phyloP scores from a whole-genome alignment of 345 rosid genomes.

The Aquilaria sinensis region DNA sequence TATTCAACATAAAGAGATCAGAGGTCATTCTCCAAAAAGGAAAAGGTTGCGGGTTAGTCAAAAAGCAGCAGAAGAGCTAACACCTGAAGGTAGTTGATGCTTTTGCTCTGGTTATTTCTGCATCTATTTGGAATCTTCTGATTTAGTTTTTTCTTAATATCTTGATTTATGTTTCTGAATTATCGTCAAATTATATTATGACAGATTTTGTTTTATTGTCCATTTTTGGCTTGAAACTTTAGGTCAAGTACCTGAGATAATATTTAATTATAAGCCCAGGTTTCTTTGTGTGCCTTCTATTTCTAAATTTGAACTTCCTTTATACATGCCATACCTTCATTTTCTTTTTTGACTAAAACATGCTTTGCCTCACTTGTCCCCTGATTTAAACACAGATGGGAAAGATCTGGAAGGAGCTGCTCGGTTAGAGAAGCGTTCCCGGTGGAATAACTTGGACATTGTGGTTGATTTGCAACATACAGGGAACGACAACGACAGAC shows the following conservation, averaged over 20 bases:
- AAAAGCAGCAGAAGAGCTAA: constrained; percentile 29
- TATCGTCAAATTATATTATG: not conserved
- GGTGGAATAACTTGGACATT: constrained; percentile 38
- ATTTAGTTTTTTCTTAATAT: constrained; percentile 3
- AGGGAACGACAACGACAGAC: constrained; percentile 22
- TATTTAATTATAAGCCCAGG: too few species aligned
- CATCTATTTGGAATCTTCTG: not conserved
- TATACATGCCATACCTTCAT: constrained; percentile 10
- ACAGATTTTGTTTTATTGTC: too few species aligned
- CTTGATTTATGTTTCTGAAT: not conserved
- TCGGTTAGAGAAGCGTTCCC: constrained; percentile 27
- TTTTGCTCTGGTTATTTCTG: not conserved
- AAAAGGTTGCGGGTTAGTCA: constrained; percentile 31
- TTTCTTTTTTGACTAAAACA: not conserved
- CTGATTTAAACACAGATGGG: constrained; percentile 22
- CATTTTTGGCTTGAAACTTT: too few species aligned
- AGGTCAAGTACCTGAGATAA: too few species aligned
- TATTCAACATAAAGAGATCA: constrained; percentile 31
- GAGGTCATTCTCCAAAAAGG: constrained; percentile 28
- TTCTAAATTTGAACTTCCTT: not conserved
- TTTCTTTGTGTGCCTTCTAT: too few species aligned
- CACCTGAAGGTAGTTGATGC: constrained; percentile 30
- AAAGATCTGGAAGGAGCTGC: constrained; percentile 24
- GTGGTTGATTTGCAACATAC: constrained; percentile 33
- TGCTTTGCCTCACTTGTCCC: constrained; percentile 3